A percentile compares a stretch with the other conserved stretches of the same genome.
These are phyloP conservation scores for Yarrowia alimentaria DNA, from an alignment of 805 yeast genomes.

Conservation along the genomic window DNA sequence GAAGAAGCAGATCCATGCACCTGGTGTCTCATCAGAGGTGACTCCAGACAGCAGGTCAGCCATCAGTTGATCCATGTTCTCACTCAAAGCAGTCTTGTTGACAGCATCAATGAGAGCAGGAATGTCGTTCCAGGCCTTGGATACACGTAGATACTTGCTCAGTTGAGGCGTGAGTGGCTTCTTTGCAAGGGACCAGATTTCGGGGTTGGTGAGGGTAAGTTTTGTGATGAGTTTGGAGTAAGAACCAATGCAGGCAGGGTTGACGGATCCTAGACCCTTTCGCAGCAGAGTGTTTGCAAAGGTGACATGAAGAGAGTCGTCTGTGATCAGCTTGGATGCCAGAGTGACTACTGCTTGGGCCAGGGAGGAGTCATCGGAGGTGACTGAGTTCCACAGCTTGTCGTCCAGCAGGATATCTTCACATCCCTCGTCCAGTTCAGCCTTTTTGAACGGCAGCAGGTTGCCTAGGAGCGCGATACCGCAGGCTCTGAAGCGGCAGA, in stretches of 20 bases:
- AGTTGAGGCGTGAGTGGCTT: constrained; percentile 19
- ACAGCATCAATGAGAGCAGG: constrained; percentile 12
- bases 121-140: constrained; percentile 20
- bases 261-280: constrained; percentile 32
- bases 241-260: constrained; percentile 7
- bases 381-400: constrained; percentile 48
- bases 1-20: constrained; percentile 19
- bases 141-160: constrained; percentile 14
- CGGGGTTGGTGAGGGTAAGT: constrained; percentile 46
- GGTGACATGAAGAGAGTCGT: constrained; percentile 28
- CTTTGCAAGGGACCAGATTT: constrained; percentile 33
- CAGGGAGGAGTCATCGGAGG: constrained; percentile 44
- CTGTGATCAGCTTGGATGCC: constrained; percentile 38
- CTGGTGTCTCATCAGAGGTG: constrained; percentile 12
- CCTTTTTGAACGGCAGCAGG: constrained; percentile 32
- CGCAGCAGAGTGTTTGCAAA: constrained; percentile 30
- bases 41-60: constrained; percentile 1
- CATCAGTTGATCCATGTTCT: constrained; percentile 2
- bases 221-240: constrained; percentile 39
- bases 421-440: constrained; percentile 31
- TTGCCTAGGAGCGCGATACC: constrained; percentile 50
- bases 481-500: constrained; percentile 54
- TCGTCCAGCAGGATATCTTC: constrained; percentile 45
- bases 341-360: constrained; percentile 46
- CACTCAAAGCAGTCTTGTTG: constrained; percentile 1